These are phyloP conservation scores for Plasmodiophora brassicae DNA, from an alignment of 208 protist species.

Conservation along the genomic window DNA sequence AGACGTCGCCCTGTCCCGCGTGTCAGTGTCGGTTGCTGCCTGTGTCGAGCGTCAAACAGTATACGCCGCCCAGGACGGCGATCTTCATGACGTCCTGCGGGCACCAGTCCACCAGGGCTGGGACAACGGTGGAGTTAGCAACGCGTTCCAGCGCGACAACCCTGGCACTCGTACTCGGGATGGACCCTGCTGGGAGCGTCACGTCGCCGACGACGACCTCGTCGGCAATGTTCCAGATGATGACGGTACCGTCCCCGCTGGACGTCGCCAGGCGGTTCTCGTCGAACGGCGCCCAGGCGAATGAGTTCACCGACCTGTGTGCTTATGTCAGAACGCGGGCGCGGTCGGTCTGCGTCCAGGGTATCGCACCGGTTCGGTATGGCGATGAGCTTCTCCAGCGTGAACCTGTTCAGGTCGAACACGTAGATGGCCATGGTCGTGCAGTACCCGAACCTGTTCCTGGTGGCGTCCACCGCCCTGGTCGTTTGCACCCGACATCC, in stretches of 20 bases:
- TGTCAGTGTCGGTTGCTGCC: too few relatives aligned
- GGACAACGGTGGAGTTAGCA: not conserved
- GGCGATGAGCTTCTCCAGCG: conserved; percentile 29
- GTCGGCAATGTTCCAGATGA: not conserved
- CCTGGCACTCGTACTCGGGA: not conserved
- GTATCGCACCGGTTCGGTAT: conserved; percentile 17
- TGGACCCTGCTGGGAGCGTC: not conserved
- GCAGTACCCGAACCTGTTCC: conserved; percentile 41
- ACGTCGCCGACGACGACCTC: not conserved
- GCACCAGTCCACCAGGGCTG: not conserved
- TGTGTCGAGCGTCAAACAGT: not conserved
- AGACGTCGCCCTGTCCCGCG: not conserved
- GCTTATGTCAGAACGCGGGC: too few relatives aligned
- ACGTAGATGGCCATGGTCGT: conserved; percentile 46
- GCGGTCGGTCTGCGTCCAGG: too few relatives aligned
- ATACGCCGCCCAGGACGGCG: not conserved
- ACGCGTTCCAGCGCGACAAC: not conserved
- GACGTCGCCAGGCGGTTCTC: not conserved
- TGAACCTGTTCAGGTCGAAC: conserved; percentile 1
- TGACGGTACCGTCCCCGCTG: not conserved
- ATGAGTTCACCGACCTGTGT: not conserved
- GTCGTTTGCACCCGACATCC: not conserved
- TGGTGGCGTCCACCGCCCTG: not conserved
- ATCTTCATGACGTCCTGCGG: not conserved
- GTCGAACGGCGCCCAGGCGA: not conserved